Evolutionary conservation across 2,329 filamentous ascomycete genomes (phyloP).

Genomic region (Phaeophleospora eucalypticola): DNA sequence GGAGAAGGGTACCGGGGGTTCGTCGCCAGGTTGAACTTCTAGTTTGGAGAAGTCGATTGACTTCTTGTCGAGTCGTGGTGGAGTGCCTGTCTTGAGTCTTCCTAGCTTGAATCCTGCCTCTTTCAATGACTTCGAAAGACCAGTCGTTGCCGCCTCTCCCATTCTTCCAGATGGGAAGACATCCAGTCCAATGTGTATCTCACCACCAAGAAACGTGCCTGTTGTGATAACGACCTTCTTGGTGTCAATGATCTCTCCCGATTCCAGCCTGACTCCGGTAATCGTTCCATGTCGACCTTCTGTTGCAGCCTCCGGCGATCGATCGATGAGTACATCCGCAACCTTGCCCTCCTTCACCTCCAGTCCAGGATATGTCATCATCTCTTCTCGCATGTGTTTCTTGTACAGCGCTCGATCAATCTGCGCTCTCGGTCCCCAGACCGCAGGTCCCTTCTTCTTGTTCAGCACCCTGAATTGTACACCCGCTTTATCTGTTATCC

Average conservation of each 20-base stretch:
- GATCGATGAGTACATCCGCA: constrained; percentile 79
- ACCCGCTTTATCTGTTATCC: constrained; percentile 87
- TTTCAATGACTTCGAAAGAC: constrained; percentile 81
- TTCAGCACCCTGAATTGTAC: constrained; percentile 93
- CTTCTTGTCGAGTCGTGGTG: constrained; percentile 74
- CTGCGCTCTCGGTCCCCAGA: constrained; percentile 95
- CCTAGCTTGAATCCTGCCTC: constrained; percentile 88
- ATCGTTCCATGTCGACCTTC: constrained; percentile 64
- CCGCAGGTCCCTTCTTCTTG: constrained; percentile 82
- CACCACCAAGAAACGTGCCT: constrained; percentile 88
- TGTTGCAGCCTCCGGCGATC: constrained; percentile 44
- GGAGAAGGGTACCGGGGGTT: constrained; percentile 85
- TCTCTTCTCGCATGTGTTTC: constrained; percentile 83
- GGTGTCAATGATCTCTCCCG: constrained; percentile 76
- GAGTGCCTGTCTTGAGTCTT: constrained; percentile 91
- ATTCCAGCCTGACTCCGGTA: constrained; percentile 79
- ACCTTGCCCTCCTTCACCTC: constrained; percentile 81
- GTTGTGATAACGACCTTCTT: constrained; percentile 89
- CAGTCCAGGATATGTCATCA: constrained; percentile 71
- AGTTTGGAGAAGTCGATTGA: constrained; percentile 75
- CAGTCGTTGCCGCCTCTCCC: constrained; percentile 89
- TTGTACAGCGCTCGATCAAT: constrained; percentile 90
- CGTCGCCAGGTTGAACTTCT: constrained; percentile 72
- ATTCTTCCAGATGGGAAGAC: constrained; percentile 83
- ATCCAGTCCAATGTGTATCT: constrained; percentile 88